phyloP scores from a whole-genome alignment of 108 stramenopile species.

The Cyclotella kingstonii region DNA sequence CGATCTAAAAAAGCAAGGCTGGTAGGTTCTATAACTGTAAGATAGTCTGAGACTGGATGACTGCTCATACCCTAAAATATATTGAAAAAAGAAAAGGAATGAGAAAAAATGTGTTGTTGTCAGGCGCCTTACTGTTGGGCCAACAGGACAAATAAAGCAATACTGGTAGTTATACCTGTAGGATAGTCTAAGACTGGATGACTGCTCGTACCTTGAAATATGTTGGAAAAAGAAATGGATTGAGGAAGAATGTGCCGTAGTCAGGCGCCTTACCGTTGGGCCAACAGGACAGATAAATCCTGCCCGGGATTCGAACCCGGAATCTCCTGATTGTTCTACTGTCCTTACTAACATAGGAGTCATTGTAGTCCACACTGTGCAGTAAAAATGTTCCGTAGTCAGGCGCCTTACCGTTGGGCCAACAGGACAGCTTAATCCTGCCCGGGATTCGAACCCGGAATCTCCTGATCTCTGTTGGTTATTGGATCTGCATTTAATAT shows the following conservation, averaged over 20 bases:
- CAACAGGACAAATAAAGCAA: neutral
- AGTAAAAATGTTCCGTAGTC: neutral
- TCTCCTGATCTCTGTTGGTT: slow-evolving; percentile 27
- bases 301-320: slow-evolving; percentile 47
- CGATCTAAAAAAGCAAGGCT: neutral
- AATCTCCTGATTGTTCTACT: slow-evolving; percentile 38
- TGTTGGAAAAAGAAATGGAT: too few relatives aligned
- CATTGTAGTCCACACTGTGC: neutral
- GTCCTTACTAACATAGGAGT: too few relatives aligned
- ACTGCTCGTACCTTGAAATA: too few relatives aligned
- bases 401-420: slow-evolving; percentile 10
- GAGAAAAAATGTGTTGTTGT: slow-evolving; percentile 10
- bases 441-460: slow-evolving; percentile 48
- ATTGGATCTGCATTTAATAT: too few relatives aligned
- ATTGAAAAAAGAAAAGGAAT: too few relatives aligned
- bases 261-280: slow-evolving; percentile 34
- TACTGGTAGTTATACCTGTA: too few relatives aligned
- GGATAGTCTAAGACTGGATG: too few relatives aligned
- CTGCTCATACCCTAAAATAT: too few relatives aligned
- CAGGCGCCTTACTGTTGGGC: slow-evolving; percentile 29
- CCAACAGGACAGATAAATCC: slow-evolving; percentile 31
- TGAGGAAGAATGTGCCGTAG: slow-evolving; percentile 8
- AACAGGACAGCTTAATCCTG: slow-evolving; percentile 29
- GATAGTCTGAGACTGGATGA: too few relatives aligned
- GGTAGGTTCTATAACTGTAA: too few relatives aligned